These are phyloP conservation scores for Hippophae gyantsensis DNA, from an alignment of 306 rosid species.

Conservation along the genomic window DNA sequence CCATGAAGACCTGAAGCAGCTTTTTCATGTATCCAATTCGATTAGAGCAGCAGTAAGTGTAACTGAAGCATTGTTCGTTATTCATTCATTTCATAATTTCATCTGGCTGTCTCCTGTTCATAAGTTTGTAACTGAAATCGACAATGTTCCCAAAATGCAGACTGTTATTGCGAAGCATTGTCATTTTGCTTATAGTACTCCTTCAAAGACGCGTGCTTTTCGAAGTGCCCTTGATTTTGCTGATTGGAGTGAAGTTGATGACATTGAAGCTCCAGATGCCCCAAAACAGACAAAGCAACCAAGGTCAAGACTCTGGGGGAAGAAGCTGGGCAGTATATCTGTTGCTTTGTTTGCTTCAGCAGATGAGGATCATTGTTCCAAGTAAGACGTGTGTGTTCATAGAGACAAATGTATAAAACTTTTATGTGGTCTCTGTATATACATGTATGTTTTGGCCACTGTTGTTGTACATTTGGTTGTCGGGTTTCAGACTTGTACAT, in stretches of 20 bases:
- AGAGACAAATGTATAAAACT: constrained; percentile 6
- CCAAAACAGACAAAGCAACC: constrained; percentile 24
- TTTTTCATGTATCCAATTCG: constrained; percentile 46
- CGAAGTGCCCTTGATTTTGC: constrained; percentile 22
- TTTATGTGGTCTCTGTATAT: constrained; percentile 22
- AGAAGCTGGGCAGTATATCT: constrained; percentile 35
- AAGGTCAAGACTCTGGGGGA: constrained; percentile 19
- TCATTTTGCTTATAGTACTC: constrained; percentile 64
- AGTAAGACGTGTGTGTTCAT: constrained; percentile 12
- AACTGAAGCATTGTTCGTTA: neutral
- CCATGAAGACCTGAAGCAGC: constrained; percentile 66
- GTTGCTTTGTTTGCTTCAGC: constrained; percentile 34
- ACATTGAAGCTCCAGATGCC: constrained; percentile 50
- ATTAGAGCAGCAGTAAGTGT: constrained; percentile 53
- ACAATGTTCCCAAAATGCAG: constrained; percentile 22
- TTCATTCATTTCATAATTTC: neutral
- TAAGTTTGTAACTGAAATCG: neutral
- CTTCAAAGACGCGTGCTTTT: constrained; percentile 39
- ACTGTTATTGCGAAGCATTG: constrained; percentile 36
- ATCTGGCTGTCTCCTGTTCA: constrained; percentile 13
- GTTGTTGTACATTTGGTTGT: constrained; percentile 11
- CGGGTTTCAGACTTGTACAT: constrained; percentile 21
- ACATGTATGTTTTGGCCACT: constrained; percentile 10
- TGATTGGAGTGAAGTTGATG: constrained; percentile 21
- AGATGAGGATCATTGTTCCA: constrained; percentile 21